Base-by-base conservation (phyloP, 257 asterid genomes). In the Craterostigma plantagineum region DNA sequence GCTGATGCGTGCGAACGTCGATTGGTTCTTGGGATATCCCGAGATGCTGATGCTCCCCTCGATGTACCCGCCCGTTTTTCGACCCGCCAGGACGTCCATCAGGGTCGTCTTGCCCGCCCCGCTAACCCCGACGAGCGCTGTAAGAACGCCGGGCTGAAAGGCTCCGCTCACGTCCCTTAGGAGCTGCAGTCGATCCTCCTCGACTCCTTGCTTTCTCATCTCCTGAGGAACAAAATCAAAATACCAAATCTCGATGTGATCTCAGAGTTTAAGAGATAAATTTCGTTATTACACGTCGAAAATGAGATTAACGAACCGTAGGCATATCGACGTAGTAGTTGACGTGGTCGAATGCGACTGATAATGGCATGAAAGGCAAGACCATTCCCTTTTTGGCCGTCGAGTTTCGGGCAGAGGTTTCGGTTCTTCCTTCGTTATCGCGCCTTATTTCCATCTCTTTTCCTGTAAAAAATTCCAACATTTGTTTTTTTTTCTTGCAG, bases 311-410 rank as follows among this genome's bases (percentile, higher is more conserved):
- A 64, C 98, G 79, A 66, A 87, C 98, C 58, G 77, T 65, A 8
- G 98, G 95, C 95, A 82, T 82, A 55, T 79, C 93, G 9, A 87
- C 93, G 34, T 63, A 82, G 77, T 87, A 87, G 67, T 82, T 74
- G 59, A 87, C 76, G 51, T 74, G 95, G 48, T 76, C 65, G 48
- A 87, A 87, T 14, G 77, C 93, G 45, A 87, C 76, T 4, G 95
- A 82, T 58, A 82, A 40, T 0, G 95, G 92, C 52, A 81, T 82
- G 73, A 87, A 87, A 0, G 98, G 98, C 45, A 87, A 90, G 65
- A 82, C 83, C 98, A 87, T 87, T 53, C 98, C 98, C 51, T 44
- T 75, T 58, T 54, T 78, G 38, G 54, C 60, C 35, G 46, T 53
- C 42, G 59, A 38, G 43, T 42, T 51, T 35, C 45, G 62, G 16